Conservation (phyloP, 257 asterid genomes). For the Eustoma russellianum region DNA sequence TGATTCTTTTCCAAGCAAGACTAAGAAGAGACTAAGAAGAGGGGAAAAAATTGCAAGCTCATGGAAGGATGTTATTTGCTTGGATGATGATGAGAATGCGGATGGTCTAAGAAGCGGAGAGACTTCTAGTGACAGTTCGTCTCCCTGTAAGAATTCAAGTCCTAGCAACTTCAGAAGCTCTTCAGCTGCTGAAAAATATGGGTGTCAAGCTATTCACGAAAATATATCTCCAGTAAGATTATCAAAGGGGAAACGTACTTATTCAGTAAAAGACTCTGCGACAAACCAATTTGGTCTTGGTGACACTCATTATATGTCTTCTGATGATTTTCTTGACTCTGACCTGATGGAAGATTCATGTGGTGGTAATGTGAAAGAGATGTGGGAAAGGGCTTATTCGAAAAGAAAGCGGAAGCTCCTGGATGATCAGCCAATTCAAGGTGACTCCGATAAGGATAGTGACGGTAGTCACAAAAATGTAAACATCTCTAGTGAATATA, state of each 20-base stretch:
- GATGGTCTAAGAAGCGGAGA: conserved; percentile 16
- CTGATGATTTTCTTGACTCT: conserved; percentile 43
- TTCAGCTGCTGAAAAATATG: conserved; percentile 24
- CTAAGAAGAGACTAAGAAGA: too few relatives aligned
- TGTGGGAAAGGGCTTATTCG: conserved; percentile 73
- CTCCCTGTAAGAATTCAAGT: conserved; percentile 31
- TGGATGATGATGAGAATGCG: conserved; percentile 68
- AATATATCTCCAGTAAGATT: conserved; percentile 55
- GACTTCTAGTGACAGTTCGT: conserved; percentile 23
- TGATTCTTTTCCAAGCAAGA: conserved; percentile 33
- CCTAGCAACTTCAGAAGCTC: conserved; percentile 20
- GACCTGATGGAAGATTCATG: conserved; percentile 61
- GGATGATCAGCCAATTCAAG: conserved; percentile 26
- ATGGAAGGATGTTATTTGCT: conserved; percentile 37
- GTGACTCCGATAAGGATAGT: conserved; percentile 13
- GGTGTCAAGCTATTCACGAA: conserved; percentile 36
- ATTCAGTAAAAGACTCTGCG: conserved; percentile 50
- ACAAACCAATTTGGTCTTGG: conserved; percentile 42
- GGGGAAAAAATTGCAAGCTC: conserved; percentile 7
- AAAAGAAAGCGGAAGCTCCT: conserved; percentile 37
- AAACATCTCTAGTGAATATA: conserved; percentile 16
- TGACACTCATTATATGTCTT: conserved; percentile 39
- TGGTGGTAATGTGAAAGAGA: conserved; percentile 57
- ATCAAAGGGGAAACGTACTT: conserved; percentile 87
- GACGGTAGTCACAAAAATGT: conserved; percentile 15